Conservation (phyloP, 2,329 filamentous ascomycete genomes). For the Pseudogymnoascus sp. region DNA sequence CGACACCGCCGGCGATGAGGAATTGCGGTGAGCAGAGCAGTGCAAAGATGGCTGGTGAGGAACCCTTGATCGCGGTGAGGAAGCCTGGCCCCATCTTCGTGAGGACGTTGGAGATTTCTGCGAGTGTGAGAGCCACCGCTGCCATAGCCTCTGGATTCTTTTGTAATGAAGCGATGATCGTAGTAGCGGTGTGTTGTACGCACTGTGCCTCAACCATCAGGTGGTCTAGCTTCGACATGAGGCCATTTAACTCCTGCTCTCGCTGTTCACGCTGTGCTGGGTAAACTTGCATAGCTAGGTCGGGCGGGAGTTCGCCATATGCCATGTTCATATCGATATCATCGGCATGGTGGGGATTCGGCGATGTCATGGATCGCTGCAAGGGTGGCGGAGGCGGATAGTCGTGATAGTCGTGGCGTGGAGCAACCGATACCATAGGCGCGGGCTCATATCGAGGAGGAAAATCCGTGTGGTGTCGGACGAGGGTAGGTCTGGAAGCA, state of each 20-base stretch:
- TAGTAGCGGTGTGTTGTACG: constrained; percentile 71
- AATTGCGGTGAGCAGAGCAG: constrained; percentile 88
- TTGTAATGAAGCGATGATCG: constrained; percentile 73
- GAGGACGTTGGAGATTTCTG: constrained; percentile 76
- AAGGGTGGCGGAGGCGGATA: constrained; percentile 17
- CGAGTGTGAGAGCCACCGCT: constrained; percentile 84
- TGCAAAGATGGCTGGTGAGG: constrained; percentile 77
- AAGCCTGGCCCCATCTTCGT: constrained; percentile 79
- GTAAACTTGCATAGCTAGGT: constrained; percentile 48
- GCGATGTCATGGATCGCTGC: constrained; percentile 18
- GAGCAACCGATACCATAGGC: not conserved
- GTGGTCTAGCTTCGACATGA: constrained; percentile 66
- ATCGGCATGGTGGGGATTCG: constrained; percentile 20
- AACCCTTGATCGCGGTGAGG: constrained; percentile 64
- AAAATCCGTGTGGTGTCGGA: constrained; percentile 23
- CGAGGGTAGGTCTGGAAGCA: constrained; percentile 14
- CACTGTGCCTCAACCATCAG: constrained; percentile 84
- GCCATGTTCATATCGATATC: constrained; percentile 85
- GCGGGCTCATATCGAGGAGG: constrained; percentile 8
- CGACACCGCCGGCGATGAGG: constrained; percentile 81
- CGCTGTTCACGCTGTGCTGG: constrained; percentile 41
- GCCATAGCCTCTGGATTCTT: constrained; percentile 85
- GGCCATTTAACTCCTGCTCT: constrained; percentile 51
- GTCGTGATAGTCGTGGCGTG: not conserved
- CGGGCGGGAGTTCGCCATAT: constrained; percentile 73